Base-by-base conservation (phyloP, 768 basidiomycete genomes). In the Boletus pseudo-olivaceus region DNA sequence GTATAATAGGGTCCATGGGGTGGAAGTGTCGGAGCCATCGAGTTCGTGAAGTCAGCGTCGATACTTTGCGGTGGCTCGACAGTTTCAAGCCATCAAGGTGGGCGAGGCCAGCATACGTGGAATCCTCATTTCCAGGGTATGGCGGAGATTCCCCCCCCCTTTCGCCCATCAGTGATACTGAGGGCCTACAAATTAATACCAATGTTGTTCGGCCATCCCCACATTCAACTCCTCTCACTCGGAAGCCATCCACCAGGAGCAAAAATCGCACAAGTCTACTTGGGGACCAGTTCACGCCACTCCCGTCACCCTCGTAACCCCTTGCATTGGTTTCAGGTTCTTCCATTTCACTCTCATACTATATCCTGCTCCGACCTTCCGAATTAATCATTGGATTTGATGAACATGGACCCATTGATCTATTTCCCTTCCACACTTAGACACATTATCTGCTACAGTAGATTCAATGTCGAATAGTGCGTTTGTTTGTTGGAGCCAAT, bases 31-130 rank as follows among this genome's bases (percentile, higher is more conserved):
- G 78, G 52, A 80, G 82, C 62, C 76, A 75, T 62, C 81, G 79
- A 60, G 68, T 91, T 49, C 78, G 90, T 34, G 78, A 86, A 44
- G 76, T 86, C 29, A 80, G 79, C 20, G 67, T 83, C 14, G 78
- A 79, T 45, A 78, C 81, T 19, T 65, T 92, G 58, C 81, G 81
- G 55, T 87, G 84, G 79, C 79, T 92, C 45, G 90, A 91, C 65
- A 85, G 88, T 9, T 72, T 77, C 46, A 80, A 52, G 53, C 83
- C 57, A 72, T 62, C 64, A 37, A 82, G 82, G n/a, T 87, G 85
- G 85, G 74, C 74, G 12, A 72, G 75, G 55, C 73, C 78, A 7
- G 47, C 54, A 33, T 61, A 57, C 9, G 62, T 75, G 42, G 73
- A 73, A 33, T 59, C 70, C 10, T 69, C 69, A 32, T 67, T 63